A percentile compares a stretch with the other conserved stretches of the same genome.
These are phyloP conservation scores for Isatis lusitanica DNA, from an alignment of 441 rosid species.

Conservation along the genomic window DNA sequence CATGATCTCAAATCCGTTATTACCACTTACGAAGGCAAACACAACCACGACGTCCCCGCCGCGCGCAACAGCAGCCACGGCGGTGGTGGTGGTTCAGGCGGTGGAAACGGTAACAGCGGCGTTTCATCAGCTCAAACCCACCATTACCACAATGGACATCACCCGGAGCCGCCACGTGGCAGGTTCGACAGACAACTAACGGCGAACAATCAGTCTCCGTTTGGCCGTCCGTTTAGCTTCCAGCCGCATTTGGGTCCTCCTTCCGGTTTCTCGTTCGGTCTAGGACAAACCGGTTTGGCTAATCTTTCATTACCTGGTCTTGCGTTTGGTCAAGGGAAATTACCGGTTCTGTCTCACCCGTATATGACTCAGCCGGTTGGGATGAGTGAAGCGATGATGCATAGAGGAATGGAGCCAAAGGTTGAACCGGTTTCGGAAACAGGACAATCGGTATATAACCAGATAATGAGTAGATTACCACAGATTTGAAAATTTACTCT, in stretches of 20 bases:
- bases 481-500: conserved; percentile 32
- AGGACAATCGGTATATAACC: conserved; percentile 64
- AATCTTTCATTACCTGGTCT: conserved; percentile 70
- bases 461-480: conserved; percentile 81
- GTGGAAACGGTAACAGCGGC: conserved; percentile 19
- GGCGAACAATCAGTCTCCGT: conserved; percentile 20
- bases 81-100: conserved; percentile 18
- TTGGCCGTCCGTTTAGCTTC: conserved; percentile 34
- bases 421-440: conserved; percentile 75
- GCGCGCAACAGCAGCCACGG: conserved; percentile 84
- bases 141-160: conserved; percentile 19
- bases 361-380: conserved; percentile 53
- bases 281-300: conserved; percentile 43
- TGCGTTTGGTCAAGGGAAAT: conserved; percentile 56
- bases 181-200: conserved; percentile 34
- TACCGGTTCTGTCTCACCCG: conserved; percentile 66
- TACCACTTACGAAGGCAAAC: conserved; percentile 96
- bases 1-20: conserved; percentile 91
- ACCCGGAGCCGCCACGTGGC: conserved; percentile 30
- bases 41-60: conserved; percentile 91
- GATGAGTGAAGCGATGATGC: conserved; percentile 35
- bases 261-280: conserved; percentile 34
- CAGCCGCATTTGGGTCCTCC: conserved; percentile 38
- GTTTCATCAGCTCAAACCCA: neutral
- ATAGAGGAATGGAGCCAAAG: conserved; percentile 62